Evolutionary conservation across 371 early-diverging fungal genomes (phyloP).

Genomic region (Apophysomyces ossiformis): DNA sequence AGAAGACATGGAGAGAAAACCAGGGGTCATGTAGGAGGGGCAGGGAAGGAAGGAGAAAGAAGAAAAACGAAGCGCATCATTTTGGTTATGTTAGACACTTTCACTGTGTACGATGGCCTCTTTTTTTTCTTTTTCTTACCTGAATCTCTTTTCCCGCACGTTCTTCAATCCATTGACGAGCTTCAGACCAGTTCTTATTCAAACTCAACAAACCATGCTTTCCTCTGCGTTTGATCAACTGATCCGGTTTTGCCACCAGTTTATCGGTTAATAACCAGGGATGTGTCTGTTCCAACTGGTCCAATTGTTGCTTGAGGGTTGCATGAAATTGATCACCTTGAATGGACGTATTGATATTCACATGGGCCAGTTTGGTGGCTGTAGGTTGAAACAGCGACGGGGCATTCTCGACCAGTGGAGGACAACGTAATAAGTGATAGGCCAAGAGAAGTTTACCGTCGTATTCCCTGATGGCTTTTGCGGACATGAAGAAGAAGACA

Average conservation of each 20-base stretch:
- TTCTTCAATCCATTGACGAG: constrained; percentile 83
- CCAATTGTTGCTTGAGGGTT: constrained; percentile 66
- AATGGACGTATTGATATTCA: constrained; percentile 68
- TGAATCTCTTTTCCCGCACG: constrained; percentile 81
- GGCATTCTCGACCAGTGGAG: constrained; percentile 45
- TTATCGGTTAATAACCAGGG: constrained; percentile 82
- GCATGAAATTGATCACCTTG: constrained; percentile 49
- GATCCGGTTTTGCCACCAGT: constrained; percentile 95
- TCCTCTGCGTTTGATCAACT: constrained; percentile 94
- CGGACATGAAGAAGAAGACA: constrained; percentile 68
- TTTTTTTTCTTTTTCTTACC: constrained; percentile 43
- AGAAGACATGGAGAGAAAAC: neutral
- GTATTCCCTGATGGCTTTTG: constrained; percentile 94
- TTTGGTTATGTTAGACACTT: too few species aligned
- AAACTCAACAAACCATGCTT: constrained; percentile 90
- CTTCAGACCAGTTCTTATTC: constrained; percentile 83
- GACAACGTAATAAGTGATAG: constrained; percentile 79
- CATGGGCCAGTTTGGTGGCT: constrained; percentile 74
- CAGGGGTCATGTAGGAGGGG: neutral
- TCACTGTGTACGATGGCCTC: neutral
- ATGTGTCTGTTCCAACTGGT: constrained; percentile 69
- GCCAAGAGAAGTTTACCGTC: constrained; percentile 94
- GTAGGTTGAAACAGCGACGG: constrained; percentile 66
- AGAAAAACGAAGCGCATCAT: too few species aligned
- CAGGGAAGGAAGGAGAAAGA: too few species aligned